A percentile compares a stretch with the other conserved stretches of the same genome.
Conservation (phyloP, 2,329 filamentous ascomycete species). For the Aspergillus neotritici region DNA sequence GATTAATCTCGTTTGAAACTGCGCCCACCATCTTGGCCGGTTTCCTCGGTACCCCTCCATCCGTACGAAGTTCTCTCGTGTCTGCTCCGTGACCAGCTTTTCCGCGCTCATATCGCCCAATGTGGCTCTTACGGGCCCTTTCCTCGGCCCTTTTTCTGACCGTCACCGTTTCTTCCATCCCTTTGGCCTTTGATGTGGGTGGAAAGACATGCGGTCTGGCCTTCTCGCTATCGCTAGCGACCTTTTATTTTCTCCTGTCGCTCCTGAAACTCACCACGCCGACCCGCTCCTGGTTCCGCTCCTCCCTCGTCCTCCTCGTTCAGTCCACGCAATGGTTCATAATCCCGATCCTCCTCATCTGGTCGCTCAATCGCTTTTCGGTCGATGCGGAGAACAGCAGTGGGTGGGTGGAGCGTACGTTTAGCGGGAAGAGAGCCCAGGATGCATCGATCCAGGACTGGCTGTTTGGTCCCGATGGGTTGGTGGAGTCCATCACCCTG, state of each 20-base stretch:
- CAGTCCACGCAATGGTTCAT: conserved; percentile 79
- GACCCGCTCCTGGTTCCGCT: conserved; percentile 68
- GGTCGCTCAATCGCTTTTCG: conserved; percentile 91
- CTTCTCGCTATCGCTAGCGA: conserved; percentile 82
- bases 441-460: conserved; percentile 69
- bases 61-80: neutral
- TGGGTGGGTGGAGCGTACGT: conserved; percentile 77
- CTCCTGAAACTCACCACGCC: conserved; percentile 73
- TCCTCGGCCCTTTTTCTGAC: conserved; percentile 81
- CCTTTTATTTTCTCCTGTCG: conserved; percentile 88
- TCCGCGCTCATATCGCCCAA: conserved; percentile 38
- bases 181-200: conserved; percentile 95
- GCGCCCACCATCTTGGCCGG: too few species aligned
- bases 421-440: conserved; percentile 59
- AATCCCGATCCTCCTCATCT: conserved; percentile 81
- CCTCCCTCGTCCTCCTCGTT: conserved; percentile 62
- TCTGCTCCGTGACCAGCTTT: neutral
- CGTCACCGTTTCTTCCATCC: conserved; percentile 90
- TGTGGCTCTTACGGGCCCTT: conserved; percentile 77
- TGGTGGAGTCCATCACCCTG: conserved; percentile 73
- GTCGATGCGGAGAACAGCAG: conserved; percentile 66
- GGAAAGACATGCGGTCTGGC: conserved; percentile 89
- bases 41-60: too few species aligned
- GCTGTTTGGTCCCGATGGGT: conserved; percentile 79
- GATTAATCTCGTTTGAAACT: too few species aligned